phyloP scores from a whole-genome alignment of 495 filamentous ascomycete genomes.

The Podospora conica region DNA sequence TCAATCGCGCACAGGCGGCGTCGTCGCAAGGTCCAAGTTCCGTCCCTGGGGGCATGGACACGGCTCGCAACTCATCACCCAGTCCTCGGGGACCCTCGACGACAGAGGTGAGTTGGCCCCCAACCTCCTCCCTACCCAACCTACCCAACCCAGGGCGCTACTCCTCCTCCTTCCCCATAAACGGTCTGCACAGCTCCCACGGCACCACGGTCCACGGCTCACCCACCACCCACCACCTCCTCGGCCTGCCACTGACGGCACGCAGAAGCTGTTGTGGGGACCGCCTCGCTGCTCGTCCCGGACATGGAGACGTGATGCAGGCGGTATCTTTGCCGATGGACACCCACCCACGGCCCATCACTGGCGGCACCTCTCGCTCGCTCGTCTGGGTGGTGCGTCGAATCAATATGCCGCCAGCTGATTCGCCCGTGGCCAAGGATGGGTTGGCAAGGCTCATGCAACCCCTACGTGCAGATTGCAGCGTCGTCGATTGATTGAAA shows the following conservation, averaged over 20 bases:
- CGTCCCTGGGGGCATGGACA: neutral
- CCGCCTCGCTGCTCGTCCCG: neutral
- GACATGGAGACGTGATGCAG: slow-evolving; percentile 17
- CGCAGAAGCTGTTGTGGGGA: neutral
- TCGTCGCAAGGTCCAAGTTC: neutral
- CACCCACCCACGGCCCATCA: slow-evolving; percentile 20
- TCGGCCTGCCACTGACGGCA: neutral
- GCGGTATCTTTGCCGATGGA: slow-evolving; percentile 24
- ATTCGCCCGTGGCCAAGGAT: slow-evolving; percentile 21
- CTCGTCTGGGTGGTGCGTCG: slow-evolving; percentile 11
- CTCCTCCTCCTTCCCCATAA: neutral
- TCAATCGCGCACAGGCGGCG: neutral
- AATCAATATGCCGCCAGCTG: slow-evolving; percentile 24
- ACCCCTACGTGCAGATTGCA: slow-evolving; percentile 21
- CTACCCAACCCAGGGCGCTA: neutral
- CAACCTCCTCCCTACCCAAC: neutral
- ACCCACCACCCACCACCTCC: neutral
- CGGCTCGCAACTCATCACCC: neutral
- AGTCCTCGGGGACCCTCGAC: neutral
- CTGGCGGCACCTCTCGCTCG: slow-evolving; percentile 13
- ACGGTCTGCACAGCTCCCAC: neutral
- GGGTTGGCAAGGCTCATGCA: slow-evolving; percentile 23
- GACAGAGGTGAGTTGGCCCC: neutral
- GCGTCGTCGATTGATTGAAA: slow-evolving; percentile 13
- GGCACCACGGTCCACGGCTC: too few relatives aligned